Evolutionary conservation across 148 eudicot species (phyloP).

Genomic region (Rhododendron simsii): DNA sequence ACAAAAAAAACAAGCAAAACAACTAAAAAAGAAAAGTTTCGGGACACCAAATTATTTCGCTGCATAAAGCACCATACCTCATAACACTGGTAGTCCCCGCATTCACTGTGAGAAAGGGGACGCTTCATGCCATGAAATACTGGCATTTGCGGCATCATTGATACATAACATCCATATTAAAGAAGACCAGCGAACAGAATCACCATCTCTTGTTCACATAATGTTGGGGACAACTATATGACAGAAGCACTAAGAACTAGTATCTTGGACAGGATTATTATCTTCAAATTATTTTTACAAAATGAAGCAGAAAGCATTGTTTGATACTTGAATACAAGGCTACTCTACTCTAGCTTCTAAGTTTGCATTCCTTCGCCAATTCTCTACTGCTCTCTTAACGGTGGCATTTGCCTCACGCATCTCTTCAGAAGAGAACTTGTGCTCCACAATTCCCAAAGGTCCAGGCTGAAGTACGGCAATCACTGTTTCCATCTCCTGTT

Average conservation of each 20-base stretch:
- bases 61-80: background rate
- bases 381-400: conserved; percentile 60
- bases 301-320: background rate
- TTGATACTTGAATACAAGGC: conserved; percentile 27
- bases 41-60: background rate
- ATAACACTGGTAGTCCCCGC: background rate
- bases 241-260: background rate
- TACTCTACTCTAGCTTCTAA: conserved; percentile 51
- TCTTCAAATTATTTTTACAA: background rate
- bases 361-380: conserved; percentile 69
- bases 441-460: conserved; percentile 83
- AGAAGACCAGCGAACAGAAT: background rate
- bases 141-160: background rate
- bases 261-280: background rate
- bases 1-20: background rate
- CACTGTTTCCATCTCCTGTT: conserved; percentile 89
- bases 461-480: conserved; percentile 85
- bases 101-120: background rate
- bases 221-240: background rate
- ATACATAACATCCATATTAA: background rate
- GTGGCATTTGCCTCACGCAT: conserved; percentile 55
- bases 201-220: background rate
- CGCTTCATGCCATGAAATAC: background rate
- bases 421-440: conserved; percentile 82
- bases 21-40: background rate